Base-by-base conservation (phyloP, 371 early-diverging fungal species). In the Mortierella sp. region DNA sequence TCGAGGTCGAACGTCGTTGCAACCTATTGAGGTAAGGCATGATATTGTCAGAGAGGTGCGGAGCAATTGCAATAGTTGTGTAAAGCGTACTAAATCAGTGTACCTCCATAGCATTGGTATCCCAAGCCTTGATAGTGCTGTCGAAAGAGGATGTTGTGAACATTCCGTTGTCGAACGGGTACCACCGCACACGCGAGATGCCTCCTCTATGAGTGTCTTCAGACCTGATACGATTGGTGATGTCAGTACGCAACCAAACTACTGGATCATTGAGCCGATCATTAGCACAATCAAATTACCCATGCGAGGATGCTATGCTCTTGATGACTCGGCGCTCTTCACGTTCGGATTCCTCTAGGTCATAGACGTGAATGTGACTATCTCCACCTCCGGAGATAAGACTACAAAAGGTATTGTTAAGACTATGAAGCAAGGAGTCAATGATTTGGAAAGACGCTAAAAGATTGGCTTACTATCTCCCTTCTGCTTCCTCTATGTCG, bases 121-220 rank as follows among this genome's bases (percentile, higher is more conserved):
- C 98, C 95, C 95, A 96, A 10, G 94, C 87, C 56, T 89, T 89
- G 21, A 96, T 81, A 0, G 90, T 88, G 26, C 83, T 78, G 74
- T 96, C 96, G 62, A 89, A 89, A 0, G 96, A 94, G 0, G 91
- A 88, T 3, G 93, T 93, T 0, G 92, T 87, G 71, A 96, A 93
- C 83, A 95, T 84, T 48, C 96, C 95, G 7, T 87, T 88, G 73
- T 96, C 95, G 52, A 91, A 84, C 1, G 94, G 93, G 61, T 92
- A 95, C 96, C 96, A 96, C 2, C 81, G 72, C 0, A 92, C 86
- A n/a, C 85, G 85, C 7, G 94, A 87, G 5, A 94, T 83, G 19
- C 86, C 83, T 64, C 86, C 89, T 43, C 74, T 56, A 79, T 95
- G 94, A 27, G 86, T 83, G 38, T 82, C 54, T 4, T 54, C 55